Evolutionary conservation across 164 flowering plant genomes (phyloP).

Genomic region (Magnolia officinalis): DNA sequence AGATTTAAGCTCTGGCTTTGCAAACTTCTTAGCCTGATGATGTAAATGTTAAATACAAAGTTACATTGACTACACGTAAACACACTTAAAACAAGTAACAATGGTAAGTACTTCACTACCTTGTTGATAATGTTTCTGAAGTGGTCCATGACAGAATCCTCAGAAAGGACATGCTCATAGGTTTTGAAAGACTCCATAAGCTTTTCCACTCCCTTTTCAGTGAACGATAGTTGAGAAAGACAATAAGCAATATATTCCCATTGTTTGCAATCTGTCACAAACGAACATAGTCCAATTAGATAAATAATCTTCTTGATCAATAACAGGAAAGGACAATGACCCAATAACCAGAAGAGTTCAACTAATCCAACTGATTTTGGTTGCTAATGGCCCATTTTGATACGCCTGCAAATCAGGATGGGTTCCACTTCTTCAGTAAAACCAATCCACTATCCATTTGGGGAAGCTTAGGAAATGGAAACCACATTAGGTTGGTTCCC

Average conservation of each 20-base stretch:
- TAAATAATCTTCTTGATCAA: not conserved
- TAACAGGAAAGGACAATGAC: not conserved
- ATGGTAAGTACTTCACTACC: slow-evolving; percentile 37
- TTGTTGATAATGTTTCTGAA: slow-evolving; percentile 78
- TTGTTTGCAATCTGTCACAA: slow-evolving; percentile 68
- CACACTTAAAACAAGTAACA: not conserved
- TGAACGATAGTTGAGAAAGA: slow-evolving; percentile 86
- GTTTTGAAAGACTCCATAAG: slow-evolving; percentile 80
- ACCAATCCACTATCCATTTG: too few relatives aligned
- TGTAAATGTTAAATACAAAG: not conserved
- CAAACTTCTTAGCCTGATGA: slow-evolving; percentile 77
- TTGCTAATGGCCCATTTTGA: not conserved
- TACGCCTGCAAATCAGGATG: not conserved
- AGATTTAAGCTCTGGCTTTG: slow-evolving; percentile 80
- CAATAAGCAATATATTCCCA: slow-evolving; percentile 92
- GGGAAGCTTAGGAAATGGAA: not conserved
- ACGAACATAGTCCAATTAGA: not conserved
- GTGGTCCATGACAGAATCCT: slow-evolving; percentile 78
- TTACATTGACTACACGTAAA: not conserved
- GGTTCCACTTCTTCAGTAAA: not conserved
- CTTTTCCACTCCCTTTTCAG: slow-evolving; percentile 89
- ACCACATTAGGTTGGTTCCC: not conserved
- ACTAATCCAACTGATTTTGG: not conserved
- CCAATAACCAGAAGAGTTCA: not conserved
- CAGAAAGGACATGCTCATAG: slow-evolving; percentile 76